Evolutionary conservation across 495 filamentous ascomycete genomes (phyloP).

Genomic region (Penicillium chermesinum): DNA sequence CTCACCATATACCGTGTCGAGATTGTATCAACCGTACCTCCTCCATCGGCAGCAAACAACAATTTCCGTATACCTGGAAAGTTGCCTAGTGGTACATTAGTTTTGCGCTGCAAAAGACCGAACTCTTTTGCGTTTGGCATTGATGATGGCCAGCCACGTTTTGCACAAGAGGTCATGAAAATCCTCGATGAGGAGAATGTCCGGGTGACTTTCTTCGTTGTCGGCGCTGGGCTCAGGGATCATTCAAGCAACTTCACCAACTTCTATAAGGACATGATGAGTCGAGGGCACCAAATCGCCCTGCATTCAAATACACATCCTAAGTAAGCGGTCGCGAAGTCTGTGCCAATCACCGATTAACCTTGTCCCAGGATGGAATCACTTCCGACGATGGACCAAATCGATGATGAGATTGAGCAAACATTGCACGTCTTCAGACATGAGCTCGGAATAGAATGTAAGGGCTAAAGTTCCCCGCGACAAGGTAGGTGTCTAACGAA

Average conservation of each 20-base stretch:
- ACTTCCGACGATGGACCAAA: conserved; percentile 48
- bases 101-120: conserved; percentile 63
- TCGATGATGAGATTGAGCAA: conserved; percentile 66
- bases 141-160: conserved; percentile 65
- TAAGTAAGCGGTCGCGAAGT: conserved; percentile 31
- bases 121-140: conserved; percentile 78
- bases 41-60: conserved; percentile 29
- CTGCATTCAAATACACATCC: conserved; percentile 72
- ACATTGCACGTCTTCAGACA: conserved; percentile 54
- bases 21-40: conserved; percentile 47
- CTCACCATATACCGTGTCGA: conserved; percentile 58
- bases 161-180: conserved; percentile 58
- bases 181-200: conserved; percentile 60
- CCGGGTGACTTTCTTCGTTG: conserved; percentile 74
- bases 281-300: conserved; percentile 67
- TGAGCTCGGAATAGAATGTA: conserved; percentile 44
- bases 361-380: conserved; percentile 69
- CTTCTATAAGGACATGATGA: conserved; percentile 61
- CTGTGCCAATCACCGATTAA: no score
- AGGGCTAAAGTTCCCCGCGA: background rate
- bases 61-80: conserved; percentile 53
- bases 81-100: conserved; percentile 54
- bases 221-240: conserved; percentile 61
- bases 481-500: conserved; percentile 1
- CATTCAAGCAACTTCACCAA: conserved; percentile 53